phyloP scores from a whole-genome alignment of 129 eudicot species.

The Tanacetum coccineum region DNA sequence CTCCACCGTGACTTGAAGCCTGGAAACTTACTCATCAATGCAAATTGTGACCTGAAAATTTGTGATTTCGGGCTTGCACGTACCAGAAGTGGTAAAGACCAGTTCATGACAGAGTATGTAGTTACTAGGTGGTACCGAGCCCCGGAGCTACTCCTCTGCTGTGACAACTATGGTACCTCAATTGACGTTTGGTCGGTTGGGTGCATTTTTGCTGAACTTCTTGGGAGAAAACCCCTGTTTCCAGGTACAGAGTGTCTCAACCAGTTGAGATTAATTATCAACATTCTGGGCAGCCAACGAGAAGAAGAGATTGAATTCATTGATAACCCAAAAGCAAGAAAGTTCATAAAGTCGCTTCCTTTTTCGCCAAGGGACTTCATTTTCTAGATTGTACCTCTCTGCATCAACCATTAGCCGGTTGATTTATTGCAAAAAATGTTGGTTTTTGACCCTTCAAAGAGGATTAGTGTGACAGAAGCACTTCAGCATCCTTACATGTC shows the following conservation, averaged over 20 bases:
- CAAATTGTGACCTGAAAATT: conserved; percentile 69
- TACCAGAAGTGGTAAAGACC: conserved; percentile 56
- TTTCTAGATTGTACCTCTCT: conserved; percentile 54
- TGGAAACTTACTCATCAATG: conserved; percentile 61
- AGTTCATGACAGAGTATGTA: conserved; percentile 74
- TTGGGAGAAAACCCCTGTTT: conserved; percentile 72
- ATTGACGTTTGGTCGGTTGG: conserved; percentile 91
- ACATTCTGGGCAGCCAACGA: conserved; percentile 64
- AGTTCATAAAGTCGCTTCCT: conserved; percentile 60
- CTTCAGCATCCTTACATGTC: conserved; percentile 84
- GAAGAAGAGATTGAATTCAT: conserved; percentile 69
- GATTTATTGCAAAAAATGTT: conserved; percentile 79
- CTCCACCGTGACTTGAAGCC: conserved; percentile 79
- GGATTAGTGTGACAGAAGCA: conserved; percentile 76
- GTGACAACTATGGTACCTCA: conserved; percentile 78
- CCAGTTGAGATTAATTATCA: conserved; percentile 62
- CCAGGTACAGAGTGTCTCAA: conserved; percentile 83
- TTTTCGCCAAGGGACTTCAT: conserved; percentile 60
- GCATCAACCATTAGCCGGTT: conserved; percentile 81
- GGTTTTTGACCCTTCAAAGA: conserved; percentile 78
- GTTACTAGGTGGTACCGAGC: conserved; percentile 81
- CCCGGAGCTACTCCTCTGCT: conserved; percentile 81
- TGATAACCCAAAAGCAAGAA: conserved; percentile 74
- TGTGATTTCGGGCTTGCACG: conserved; percentile 73
- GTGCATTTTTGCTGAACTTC: conserved; percentile 80